phyloP scores from a whole-genome alignment of 805 yeast species.

The Lachancea mirantina region DNA sequence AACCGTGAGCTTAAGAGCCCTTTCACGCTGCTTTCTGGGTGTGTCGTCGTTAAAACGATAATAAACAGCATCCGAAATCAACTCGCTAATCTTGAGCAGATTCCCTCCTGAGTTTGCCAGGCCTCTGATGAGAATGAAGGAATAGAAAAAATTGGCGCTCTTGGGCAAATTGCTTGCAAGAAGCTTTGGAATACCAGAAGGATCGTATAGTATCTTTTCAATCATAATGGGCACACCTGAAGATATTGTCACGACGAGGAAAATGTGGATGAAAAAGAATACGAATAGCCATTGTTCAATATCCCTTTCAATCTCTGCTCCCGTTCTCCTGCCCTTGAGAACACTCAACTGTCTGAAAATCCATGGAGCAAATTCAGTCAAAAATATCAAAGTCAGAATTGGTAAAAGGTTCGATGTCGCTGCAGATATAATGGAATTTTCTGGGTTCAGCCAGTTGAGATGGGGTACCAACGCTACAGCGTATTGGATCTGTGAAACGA shows the following conservation, averaged over 20 bases:
- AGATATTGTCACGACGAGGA: slow-evolving; percentile 77
- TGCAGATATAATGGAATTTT: slow-evolving; percentile 49
- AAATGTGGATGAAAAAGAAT: slow-evolving; percentile 75
- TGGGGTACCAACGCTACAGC: slow-evolving; percentile 56
- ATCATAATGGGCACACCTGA: slow-evolving; percentile 64
- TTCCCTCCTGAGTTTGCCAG: slow-evolving; percentile 68
- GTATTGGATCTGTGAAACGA: slow-evolving; percentile 67
- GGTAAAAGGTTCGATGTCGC: slow-evolving; percentile 60
- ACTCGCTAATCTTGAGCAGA: slow-evolving; percentile 50
- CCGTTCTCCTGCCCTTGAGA: slow-evolving; percentile 54
- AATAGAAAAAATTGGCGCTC: slow-evolving; percentile 79
- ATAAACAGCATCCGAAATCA: slow-evolving; percentile 35
- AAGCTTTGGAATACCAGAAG: slow-evolving; percentile 62
- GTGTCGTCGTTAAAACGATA: slow-evolving; percentile 42
- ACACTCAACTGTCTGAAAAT: slow-evolving; percentile 48
- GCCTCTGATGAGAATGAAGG: slow-evolving; percentile 68
- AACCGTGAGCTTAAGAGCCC: slow-evolving; percentile 39
- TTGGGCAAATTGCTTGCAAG: slow-evolving; percentile 77
- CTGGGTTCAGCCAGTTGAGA: slow-evolving; percentile 44
- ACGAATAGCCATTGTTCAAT: slow-evolving; percentile 72
- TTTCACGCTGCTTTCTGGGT: slow-evolving; percentile 49
- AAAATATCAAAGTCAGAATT: slow-evolving; percentile 51
- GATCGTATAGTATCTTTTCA: slow-evolving; percentile 56
- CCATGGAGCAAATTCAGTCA: slow-evolving; percentile 56
- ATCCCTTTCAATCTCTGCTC: slow-evolving; percentile 57